Evolutionary conservation across 129 eudicot genomes (phyloP).

Genomic region (Flaveria trinervia): DNA sequence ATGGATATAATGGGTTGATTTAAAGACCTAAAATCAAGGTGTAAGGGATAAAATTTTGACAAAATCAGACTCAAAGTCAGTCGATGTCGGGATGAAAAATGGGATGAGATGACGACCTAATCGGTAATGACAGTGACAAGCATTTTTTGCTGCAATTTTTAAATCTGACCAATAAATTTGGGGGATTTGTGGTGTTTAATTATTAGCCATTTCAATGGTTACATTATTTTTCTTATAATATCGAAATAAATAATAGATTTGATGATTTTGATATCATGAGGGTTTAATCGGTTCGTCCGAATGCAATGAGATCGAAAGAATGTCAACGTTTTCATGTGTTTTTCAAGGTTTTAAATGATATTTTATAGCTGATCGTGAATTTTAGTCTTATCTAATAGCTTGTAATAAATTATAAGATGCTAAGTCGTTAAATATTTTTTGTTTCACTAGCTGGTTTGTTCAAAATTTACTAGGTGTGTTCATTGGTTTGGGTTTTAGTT

Average conservation of each 20-base stretch:
- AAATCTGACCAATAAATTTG: not conserved
- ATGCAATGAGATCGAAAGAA: too few species aligned
- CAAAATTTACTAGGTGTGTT: too few species aligned
- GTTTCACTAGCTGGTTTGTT: too few species aligned
- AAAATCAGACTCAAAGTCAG: constrained; percentile 41
- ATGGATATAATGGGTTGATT: constrained; percentile 20
- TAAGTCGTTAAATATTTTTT: too few species aligned
- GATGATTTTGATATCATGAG: not conserved
- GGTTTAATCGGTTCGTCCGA: too few species aligned
- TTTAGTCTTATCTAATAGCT: too few species aligned
- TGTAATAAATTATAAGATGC: too few species aligned
- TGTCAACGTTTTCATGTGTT: too few species aligned
- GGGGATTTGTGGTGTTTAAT: constrained; percentile 15
- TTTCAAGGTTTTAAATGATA: too few species aligned
- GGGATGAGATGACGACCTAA: constrained; percentile 21
- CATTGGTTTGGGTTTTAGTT: too few species aligned
- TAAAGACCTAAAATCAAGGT: constrained; percentile 33
- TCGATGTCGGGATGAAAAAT: constrained; percentile 25
- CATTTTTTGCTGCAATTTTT: constrained; percentile 9
- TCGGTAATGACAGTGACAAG: constrained; percentile 24
- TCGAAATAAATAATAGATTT: not conserved
- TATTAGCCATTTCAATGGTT: constrained; percentile 4
- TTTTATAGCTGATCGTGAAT: too few species aligned
- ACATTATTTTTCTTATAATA: not conserved
- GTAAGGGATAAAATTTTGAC: constrained; percentile 35